phyloP scores from a whole-genome alignment of 2,329 filamentous ascomycete species.

The Cladosporium cucumerinum region DNA sequence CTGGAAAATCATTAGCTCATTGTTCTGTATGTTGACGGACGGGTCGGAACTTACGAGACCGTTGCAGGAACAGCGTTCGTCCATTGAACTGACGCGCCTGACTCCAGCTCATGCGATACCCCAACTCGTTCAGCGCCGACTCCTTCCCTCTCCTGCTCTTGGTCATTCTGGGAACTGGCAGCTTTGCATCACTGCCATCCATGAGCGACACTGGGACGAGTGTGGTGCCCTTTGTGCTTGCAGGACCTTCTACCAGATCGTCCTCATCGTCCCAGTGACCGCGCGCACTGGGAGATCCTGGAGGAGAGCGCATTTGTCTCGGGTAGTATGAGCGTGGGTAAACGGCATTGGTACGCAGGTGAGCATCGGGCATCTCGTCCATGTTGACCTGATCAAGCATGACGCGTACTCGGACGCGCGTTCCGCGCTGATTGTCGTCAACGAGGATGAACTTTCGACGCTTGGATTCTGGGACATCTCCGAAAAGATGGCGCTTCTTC shows the following conservation, averaged over 20 bases:
- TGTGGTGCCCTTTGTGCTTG: constrained; percentile 40
- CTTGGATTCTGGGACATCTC: constrained; percentile 82
- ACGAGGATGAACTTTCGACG: constrained; percentile 96
- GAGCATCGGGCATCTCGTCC: constrained; percentile 93
- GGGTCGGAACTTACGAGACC: constrained; percentile 66
- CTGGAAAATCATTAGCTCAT: constrained; percentile 44
- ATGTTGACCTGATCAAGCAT: constrained; percentile 92
- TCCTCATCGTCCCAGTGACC: constrained; percentile 70
- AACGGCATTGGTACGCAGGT: constrained; percentile 84
- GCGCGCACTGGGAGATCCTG: constrained; percentile 69
- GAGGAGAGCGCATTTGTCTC: constrained; percentile 84
- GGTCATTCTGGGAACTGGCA: constrained; percentile 72
- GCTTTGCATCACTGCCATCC: constrained; percentile 69
- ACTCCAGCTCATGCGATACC: constrained; percentile 94
- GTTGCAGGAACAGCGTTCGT: constrained; percentile 81
- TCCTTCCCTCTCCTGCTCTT: constrained; percentile 72
- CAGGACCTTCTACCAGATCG: constrained; percentile 51
- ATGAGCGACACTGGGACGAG: constrained; percentile 49
- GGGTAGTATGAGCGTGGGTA: constrained; percentile 91
- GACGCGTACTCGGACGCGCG: constrained; percentile 81
- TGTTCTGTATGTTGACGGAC: constrained; percentile 31
- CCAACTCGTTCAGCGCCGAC: constrained; percentile 86
- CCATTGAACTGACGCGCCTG: constrained; percentile 89
- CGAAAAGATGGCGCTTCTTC: constrained; percentile 70
- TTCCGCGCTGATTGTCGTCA: constrained; percentile 78